Conservation (phyloP, 768 basidiomycete genomes). For the Tubosaeta sp. region DNA sequence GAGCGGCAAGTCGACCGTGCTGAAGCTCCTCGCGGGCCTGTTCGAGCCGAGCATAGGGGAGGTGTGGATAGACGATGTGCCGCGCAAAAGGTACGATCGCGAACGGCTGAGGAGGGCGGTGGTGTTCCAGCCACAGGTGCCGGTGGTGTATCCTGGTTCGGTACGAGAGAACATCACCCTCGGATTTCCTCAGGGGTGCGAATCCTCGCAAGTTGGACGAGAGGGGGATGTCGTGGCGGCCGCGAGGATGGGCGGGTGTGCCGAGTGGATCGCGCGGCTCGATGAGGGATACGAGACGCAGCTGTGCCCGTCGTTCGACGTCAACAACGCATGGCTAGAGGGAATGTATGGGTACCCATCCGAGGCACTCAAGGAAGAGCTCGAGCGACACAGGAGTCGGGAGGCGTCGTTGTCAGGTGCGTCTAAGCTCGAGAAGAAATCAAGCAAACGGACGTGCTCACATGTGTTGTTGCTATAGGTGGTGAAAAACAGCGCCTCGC, state of each 20-base stretch:
- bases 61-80: conserved; percentile 41
- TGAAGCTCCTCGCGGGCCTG: conserved; percentile 47
- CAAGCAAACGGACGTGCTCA: background rate
- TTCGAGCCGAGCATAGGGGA: conserved; percentile 44
- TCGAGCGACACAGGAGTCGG: conserved; percentile 21
- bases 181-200: background rate
- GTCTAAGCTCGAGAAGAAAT: background rate
- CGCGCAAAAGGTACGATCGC: conserved; percentile 35
- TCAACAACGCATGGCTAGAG: conserved; percentile 18
- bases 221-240: conserved; percentile 23
- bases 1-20: conserved; percentile 31
- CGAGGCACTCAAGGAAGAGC: conserved; percentile 15
- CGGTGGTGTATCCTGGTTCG: conserved; percentile 44
- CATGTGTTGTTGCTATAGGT: conserved; percentile 10
- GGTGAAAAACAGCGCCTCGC: conserved; percentile 49
- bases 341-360: conserved; percentile 20
- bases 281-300: conserved; percentile 28
- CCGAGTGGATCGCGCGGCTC: conserved; percentile 33
- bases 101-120: conserved; percentile 42
- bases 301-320: conserved; percentile 24
- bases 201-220: background rate
- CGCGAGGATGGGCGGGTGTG: conserved; percentile 29
- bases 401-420: conserved; percentile 21
- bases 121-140: conserved; percentile 48
- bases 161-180: conserved; percentile 40